A percentile compares a stretch with the other conserved stretches of the same genome.
phyloP scores from a whole-genome alignment of 1,284 basidiomycete genomes.

The Pseudozyma flocculosa region DNA sequence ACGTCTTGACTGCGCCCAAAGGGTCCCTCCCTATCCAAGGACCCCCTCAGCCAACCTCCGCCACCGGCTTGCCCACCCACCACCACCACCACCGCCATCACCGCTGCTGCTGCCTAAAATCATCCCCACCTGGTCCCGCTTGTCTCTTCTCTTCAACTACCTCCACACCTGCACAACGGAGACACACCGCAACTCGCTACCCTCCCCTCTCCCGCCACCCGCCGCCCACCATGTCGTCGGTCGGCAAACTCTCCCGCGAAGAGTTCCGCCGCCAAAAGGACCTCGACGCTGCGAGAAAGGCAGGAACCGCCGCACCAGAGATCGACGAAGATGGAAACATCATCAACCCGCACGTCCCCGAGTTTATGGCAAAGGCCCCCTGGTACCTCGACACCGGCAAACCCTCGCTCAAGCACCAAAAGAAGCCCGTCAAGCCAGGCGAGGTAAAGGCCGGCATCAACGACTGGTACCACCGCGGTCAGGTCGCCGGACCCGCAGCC shows the following conservation, averaged over 20 bases:
- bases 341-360: slow-evolving; percentile 97
- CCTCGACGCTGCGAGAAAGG: slow-evolving; percentile 87
- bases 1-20: too few relatives aligned
- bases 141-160: too few relatives aligned
- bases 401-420: slow-evolving; percentile 88
- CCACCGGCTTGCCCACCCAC: too few relatives aligned
- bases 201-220: too few relatives aligned
- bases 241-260: slow-evolving; percentile 84
- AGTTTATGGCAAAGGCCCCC: slow-evolving; percentile 73
- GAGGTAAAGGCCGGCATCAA: slow-evolving; percentile 71
- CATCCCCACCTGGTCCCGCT: too few relatives aligned
- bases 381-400: slow-evolving; percentile 91
- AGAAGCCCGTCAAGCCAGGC: slow-evolving; percentile 68
- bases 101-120: too few relatives aligned
- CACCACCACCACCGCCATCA: too few relatives aligned
- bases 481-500: slow-evolving; percentile 79
- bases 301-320: slow-evolving; percentile 92
- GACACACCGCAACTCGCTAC: too few relatives aligned
- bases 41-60: too few relatives aligned
- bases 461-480: slow-evolving; percentile 90
- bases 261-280: slow-evolving; percentile 93
- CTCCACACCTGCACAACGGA: too few relatives aligned
- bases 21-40: too few relatives aligned
- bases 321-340: slow-evolving; percentile 89
- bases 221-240: slow-evolving; percentile 60